These are phyloP conservation scores for Aristolochia fimbriata DNA, from an alignment of 164 flowering plant genomes.

Conservation along the genomic window DNA sequence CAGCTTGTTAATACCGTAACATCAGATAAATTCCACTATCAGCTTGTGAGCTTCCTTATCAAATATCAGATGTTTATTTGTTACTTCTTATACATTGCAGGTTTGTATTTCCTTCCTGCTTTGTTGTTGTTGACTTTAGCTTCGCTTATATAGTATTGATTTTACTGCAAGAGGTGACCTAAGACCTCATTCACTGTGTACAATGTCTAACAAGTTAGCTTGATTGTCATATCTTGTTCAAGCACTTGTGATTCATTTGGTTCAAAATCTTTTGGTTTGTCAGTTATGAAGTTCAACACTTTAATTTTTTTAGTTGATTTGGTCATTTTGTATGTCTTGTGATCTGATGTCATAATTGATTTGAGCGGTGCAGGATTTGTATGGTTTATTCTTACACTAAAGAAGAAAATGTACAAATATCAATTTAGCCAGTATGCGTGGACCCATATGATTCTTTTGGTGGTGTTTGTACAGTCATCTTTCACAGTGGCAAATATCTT, in stretches of 20 bases:
- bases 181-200: too few species aligned
- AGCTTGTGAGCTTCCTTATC: slow-evolving; percentile 58
- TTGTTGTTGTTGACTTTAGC: background rate
- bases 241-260: too few species aligned
- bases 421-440: slow-evolving; percentile 98
- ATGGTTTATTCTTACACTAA: slow-evolving; percentile 92
- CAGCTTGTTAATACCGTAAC: slow-evolving; percentile 85
- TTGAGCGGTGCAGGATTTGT: slow-evolving; percentile 53
- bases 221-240: too few species aligned
- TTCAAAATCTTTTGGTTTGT: too few species aligned
- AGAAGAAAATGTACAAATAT: slow-evolving; percentile 99
- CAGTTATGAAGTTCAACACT: too few species aligned
- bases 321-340: too few species aligned
- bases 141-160: background rate
- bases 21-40: slow-evolving; percentile 54
- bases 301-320: too few species aligned
- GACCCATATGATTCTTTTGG: slow-evolving; percentile 98
- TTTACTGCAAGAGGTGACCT: too few species aligned
- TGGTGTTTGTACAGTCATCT: slow-evolving; percentile 83
- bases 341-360: too few species aligned
- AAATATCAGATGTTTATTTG: slow-evolving; percentile 91
- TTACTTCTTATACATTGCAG: slow-evolving; percentile 84
- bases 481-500: slow-evolving; percentile 92
- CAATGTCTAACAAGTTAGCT: too few species aligned
- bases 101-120: slow-evolving; percentile 20